Percentiles rank a stretch among this genome's conserved stretches.
Evolutionary conservation across 768 basidiomycete species (phyloP).

Genomic region (Calocybe cyanea): DNA sequence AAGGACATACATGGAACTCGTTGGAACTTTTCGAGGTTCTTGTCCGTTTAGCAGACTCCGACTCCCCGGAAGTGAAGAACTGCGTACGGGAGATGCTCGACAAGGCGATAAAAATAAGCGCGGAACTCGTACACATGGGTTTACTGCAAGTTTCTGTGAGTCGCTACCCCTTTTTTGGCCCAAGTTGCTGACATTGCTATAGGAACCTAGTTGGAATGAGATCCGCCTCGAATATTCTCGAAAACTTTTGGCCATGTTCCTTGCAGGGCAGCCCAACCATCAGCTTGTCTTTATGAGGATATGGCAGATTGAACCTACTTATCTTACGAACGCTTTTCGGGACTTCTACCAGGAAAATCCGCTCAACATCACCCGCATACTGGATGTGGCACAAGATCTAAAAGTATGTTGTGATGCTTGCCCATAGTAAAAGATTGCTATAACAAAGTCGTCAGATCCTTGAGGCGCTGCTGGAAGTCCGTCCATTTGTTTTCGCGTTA

Average conservation of each 20-base stretch:
- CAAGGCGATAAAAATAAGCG: slow-evolving; percentile 88
- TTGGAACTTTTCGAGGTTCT: slow-evolving; percentile 86
- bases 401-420: slow-evolving; percentile 51
- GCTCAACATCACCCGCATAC: slow-evolving; percentile 88
- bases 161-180: not conserved
- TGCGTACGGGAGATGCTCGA: slow-evolving; percentile 91
- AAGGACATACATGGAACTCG: slow-evolving; percentile 93
- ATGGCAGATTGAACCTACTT: slow-evolving; percentile 85
- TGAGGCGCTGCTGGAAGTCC: slow-evolving; percentile 86
- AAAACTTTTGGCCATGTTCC: slow-evolving; percentile 83
- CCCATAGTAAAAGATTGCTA: not conserved
- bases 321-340: slow-evolving; percentile 83
- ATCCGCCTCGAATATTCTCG: slow-evolving; percentile 85
- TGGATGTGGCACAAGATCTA: slow-evolving; percentile 93
- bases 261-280: slow-evolving; percentile 90
- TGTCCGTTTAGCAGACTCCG: slow-evolving; percentile 73
- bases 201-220: slow-evolving; percentile 85
- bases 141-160: slow-evolving; percentile 86
- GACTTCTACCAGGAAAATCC: slow-evolving; percentile 92
- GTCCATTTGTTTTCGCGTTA: slow-evolving; percentile 84
- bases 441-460: slow-evolving; percentile 56
- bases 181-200: slow-evolving; percentile 12
- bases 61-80: slow-evolving; percentile 63
- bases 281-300: slow-evolving; percentile 97
- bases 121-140: slow-evolving; percentile 93